These are phyloP conservation scores for Capronia coronata DNA, from an alignment of 2,329 filamentous ascomycete genomes.

Conservation along the genomic window DNA sequence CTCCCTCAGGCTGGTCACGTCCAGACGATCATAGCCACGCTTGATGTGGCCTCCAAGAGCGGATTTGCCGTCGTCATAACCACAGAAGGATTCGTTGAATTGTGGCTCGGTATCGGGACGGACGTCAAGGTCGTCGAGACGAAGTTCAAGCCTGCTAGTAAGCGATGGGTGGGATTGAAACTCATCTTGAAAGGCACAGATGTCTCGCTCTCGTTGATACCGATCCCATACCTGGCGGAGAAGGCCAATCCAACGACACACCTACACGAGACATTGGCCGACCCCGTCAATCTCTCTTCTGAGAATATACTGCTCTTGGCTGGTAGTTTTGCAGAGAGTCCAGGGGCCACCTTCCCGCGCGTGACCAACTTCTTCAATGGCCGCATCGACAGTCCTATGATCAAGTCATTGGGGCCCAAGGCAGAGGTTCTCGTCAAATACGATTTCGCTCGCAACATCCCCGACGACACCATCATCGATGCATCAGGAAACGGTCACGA, in stretches of 20 bases:
- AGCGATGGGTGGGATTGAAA: no score
- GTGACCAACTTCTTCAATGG: constrained; percentile 20
- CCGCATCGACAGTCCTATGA: constrained; percentile 11
- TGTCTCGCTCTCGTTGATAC: no score
- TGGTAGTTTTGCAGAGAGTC: neutral
- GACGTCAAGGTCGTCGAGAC: no score
- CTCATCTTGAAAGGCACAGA: no score
- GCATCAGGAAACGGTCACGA: constrained; percentile 28
- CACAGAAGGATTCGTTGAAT: constrained; percentile 3
- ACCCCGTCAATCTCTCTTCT: no score
- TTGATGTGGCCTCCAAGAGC: constrained; percentile 8
- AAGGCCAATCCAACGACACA: no score
- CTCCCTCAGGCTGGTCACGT: constrained; percentile 1
- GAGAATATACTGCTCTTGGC: neutral
- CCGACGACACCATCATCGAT: constrained; percentile 28
- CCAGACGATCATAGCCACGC: constrained; percentile 14
- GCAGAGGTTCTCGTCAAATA: constrained; percentile 3
- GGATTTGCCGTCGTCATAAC: constrained; percentile 17
- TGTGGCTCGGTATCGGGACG: neutral
- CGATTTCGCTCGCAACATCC: constrained; percentile 11
- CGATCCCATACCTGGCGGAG: no score
- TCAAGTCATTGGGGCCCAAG: neutral
- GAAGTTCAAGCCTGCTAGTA: no score
- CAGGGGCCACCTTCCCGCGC: neutral
- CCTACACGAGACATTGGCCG: no score